Percentiles rank a stretch among this genome's conserved stretches.
These are phyloP conservation scores for Polyplosphaeria fusca DNA, from an alignment of 495 filamentous ascomycete genomes.

Conservation along the genomic window DNA sequence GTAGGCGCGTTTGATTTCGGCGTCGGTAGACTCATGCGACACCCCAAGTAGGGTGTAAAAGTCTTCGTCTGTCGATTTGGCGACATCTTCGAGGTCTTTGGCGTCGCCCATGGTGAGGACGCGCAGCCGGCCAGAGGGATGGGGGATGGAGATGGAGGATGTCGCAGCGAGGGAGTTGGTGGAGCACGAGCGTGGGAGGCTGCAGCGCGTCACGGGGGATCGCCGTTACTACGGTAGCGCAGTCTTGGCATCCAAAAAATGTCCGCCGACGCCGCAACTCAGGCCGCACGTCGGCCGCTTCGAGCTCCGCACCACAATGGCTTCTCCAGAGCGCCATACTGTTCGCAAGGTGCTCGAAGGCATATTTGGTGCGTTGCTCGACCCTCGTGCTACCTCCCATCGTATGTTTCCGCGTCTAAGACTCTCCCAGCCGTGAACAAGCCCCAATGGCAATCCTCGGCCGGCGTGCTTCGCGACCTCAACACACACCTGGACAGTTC, in stretches of 20 bases:
- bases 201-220: background rate
- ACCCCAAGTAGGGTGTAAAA: conserved; percentile 82
- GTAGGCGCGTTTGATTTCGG: conserved; percentile 83
- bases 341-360: conserved; percentile 26
- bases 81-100: conserved; percentile 52
- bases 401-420: background rate
- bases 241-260: background rate
- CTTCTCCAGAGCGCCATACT: conserved; percentile 21
- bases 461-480: conserved; percentile 80
- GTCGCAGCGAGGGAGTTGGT: background rate
- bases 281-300: conserved; percentile 8
- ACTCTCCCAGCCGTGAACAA: conserved; percentile 76
- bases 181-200: background rate
- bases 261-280: background rate
- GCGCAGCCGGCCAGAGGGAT: background rate
- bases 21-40: conserved; percentile 57
- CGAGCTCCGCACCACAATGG: conserved; percentile 23
- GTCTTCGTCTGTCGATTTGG: conserved; percentile 60
- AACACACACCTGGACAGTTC: conserved; percentile 82
- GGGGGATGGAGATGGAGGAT: background rate
- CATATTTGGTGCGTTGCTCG: conserved; percentile 25
- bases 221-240: background rate
- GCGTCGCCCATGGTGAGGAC: conserved; percentile 46
- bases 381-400: background rate
- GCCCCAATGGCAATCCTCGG: conserved; percentile 76